Evolutionary conservation across 768 basidiomycete species (phyloP).

Genomic region (Tylopilus sp.): DNA sequence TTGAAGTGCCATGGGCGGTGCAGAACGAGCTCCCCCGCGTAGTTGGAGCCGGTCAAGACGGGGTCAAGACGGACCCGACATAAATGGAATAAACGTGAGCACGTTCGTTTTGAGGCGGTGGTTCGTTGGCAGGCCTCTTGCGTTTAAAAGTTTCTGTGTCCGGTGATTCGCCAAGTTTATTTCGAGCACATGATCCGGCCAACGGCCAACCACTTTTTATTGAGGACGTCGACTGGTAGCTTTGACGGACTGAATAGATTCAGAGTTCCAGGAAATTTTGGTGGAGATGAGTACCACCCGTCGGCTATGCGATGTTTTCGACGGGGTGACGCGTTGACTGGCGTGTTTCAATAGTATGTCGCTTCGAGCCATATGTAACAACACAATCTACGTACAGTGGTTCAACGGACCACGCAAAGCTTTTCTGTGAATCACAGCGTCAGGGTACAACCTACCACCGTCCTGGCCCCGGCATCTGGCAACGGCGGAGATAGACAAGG

Average conservation of each 20-base stretch:
- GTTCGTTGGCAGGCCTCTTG: not conserved
- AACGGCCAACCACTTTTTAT: not conserved
- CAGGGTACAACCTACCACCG: no score
- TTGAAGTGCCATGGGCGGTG: slow-evolving; percentile 7
- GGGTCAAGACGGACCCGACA: not conserved
- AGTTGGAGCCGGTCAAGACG: slow-evolving; percentile 17
- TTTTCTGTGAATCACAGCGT: no score
- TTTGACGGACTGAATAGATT: not conserved
- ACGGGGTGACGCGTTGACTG: no score
- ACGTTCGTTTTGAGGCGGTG: slow-evolving; percentile 13
- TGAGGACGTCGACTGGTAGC: not conserved
- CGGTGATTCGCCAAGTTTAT: not conserved
- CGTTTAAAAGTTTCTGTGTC: not conserved
- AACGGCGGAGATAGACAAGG: no score
- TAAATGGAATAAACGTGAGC: not conserved
- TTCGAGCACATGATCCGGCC: not conserved
- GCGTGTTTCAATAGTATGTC: no score
- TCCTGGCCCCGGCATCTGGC: not conserved
- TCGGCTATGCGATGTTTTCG: no score
- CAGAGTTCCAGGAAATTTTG: not conserved
- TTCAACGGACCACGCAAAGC: no score
- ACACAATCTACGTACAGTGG: no score
- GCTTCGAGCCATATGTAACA: no score
- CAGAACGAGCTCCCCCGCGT: not conserved
- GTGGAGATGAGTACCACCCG: no score